phyloP scores from a whole-genome alignment of 306 rosid species.

The Casuarina glauca region DNA sequence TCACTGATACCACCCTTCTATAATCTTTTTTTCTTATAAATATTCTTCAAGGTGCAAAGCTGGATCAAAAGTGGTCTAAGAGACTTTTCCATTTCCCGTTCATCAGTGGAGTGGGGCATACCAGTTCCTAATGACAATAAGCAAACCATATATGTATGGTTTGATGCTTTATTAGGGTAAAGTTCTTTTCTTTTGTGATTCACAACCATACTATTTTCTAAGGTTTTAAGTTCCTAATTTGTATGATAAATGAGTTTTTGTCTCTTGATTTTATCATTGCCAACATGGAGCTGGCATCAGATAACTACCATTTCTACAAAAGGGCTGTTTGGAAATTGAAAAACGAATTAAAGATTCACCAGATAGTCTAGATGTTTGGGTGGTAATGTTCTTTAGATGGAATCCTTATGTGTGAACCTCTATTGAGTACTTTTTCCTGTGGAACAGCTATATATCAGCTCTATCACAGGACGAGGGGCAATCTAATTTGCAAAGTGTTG shows the following conservation, averaged over 20 bases:
- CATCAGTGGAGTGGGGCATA: conserved; percentile 98
- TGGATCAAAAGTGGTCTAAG: conserved; percentile 87
- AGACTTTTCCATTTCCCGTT: conserved; percentile 94
- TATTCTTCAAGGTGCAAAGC: conserved; percentile 79
- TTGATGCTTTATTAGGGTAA: conserved; percentile 98
- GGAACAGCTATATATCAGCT: conserved; percentile 87
- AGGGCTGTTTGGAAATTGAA: conserved; percentile 16
- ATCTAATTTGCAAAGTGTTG: conserved; percentile 54
- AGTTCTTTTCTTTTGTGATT: conserved; percentile 14
- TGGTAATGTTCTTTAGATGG: conserved; percentile 8
- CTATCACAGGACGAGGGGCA: conserved; percentile 65
- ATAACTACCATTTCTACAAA: conserved; percentile 10
- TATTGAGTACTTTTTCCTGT: neutral
- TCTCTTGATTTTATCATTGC: conserved; percentile 7
- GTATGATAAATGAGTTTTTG: neutral
- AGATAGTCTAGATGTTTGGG: conserved; percentile 11
- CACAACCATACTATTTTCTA: conserved; percentile 7
- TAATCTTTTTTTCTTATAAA: conserved; percentile 21
- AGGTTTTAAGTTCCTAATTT: conserved; percentile 13
- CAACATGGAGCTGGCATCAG: conserved; percentile 28
- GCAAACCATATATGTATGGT: conserved; percentile 97
- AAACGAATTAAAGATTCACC: neutral
- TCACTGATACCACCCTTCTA: conserved; percentile 13
- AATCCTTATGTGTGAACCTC: conserved; percentile 5
- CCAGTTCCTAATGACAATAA: conserved; percentile 84